These are phyloP conservation scores for Oenanthe sinensis DNA, from an alignment of 129 eudicot genomes.

Conservation along the genomic window DNA sequence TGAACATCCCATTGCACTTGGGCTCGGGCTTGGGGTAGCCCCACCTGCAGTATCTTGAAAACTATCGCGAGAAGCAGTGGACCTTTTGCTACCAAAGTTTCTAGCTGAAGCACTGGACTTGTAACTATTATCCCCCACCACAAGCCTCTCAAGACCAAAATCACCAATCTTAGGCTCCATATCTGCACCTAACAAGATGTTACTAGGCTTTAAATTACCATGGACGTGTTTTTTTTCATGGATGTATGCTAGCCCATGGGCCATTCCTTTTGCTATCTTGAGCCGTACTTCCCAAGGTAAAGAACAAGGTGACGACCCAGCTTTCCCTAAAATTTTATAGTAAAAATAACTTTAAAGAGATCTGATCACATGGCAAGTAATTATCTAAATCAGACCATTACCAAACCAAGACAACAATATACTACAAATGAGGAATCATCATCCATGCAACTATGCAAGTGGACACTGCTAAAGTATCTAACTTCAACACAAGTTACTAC, in stretches of 20 bases:
- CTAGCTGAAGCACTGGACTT: constrained; percentile 66
- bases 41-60: constrained; percentile 50
- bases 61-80: constrained; percentile 84
- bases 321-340: constrained; percentile 46
- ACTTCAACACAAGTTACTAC: constrained; percentile 20
- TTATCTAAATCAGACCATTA: not conserved
- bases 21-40: constrained; percentile 83
- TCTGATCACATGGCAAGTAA: not conserved
- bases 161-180: constrained; percentile 97
- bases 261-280: constrained; percentile 86
- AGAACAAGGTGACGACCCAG: constrained; percentile 86
- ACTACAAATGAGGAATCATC: constrained; percentile 22
- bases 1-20: constrained; percentile 65
- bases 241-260: constrained; percentile 78
- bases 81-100: constrained; percentile 86
- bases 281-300: constrained; percentile 86
- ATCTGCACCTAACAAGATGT: constrained; percentile 60
- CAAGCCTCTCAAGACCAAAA: constrained; percentile 78
- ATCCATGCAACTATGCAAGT: constrained; percentile 23
- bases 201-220: constrained; percentile 81
- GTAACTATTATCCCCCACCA: constrained; percentile 52
- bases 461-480: constrained; percentile 22
- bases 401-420: not conserved
- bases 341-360: not conserved
- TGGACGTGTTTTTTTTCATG: constrained; percentile 95